Base-by-base conservation (phyloP, 768 basidiomycete species). In the Cystoderma amianthinum region DNA sequence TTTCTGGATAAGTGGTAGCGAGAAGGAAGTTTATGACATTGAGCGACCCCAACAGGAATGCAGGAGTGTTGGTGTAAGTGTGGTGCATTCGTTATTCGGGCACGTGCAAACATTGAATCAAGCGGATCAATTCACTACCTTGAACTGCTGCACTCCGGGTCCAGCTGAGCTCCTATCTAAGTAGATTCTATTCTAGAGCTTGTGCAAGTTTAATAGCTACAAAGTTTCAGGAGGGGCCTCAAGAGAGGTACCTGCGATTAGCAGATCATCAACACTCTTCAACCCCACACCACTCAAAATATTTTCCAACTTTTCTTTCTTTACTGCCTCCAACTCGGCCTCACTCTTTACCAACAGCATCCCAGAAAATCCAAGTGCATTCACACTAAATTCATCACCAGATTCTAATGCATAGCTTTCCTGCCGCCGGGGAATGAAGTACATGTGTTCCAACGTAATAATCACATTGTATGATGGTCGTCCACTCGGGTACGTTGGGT, bases 361-460 rank as follows among this genome's bases (percentile, higher is more conserved):
- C 1, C 94, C 94, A 5, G 90, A 86, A 56, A 85, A 96, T 11
- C 89, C 94, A 36, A 96, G 71, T 34, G 94, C 74, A 59, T 97
- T 96, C 32, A 97, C 69, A 51, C 78, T 76, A 19, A 97, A 53
- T 41, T 60, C 45, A 23, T 78, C 73, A n/a, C 77, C 76, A 2
- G 74, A 75, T 38, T 65, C 69, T 3, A 85, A 60, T 9, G 52
- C 58, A 58, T 83, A 72, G n/a, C 58, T 61, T 55, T 91, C 89
- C 22, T 62, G 61, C 37, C 68, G 69, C 28, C 94, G 80, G 21
- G 94, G 94, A 53, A 97, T 78, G 43, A 96, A 43, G 59, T 95
- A 82, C 44, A 97, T 65, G 63, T 97, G 92, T 44, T 86, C 80
- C 45, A 80, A 63, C 9, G 90, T 91, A 41, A 93, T 62, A 44